Conservation (phyloP, 2,329 filamentous ascomycete species). For the Magnaporthiopsis rhizophila region DNA sequence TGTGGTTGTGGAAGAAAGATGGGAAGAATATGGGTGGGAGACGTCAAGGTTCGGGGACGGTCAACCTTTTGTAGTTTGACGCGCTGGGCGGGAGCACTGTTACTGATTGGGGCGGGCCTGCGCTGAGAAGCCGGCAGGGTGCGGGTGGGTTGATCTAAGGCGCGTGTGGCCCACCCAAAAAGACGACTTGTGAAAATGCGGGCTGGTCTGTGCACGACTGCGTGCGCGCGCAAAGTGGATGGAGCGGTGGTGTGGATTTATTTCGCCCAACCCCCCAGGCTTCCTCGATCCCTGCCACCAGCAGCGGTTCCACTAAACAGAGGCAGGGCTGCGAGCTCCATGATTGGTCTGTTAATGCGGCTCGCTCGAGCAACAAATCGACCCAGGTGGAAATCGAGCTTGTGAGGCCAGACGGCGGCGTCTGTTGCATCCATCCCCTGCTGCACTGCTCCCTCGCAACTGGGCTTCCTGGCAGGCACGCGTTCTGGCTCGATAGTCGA, state of each 20-base stretch:
- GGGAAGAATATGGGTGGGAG: slow-evolving; percentile 27
- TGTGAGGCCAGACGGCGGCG: neutral
- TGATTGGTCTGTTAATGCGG: neutral
- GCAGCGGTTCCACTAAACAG: neutral
- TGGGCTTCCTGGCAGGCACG: neutral
- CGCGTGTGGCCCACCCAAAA: neutral
- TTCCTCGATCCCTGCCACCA: neutral
- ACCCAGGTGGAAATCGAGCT: neutral
- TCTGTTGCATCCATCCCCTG: neutral
- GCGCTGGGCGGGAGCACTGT: slow-evolving; percentile 39
- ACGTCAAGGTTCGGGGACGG: slow-evolving; percentile 40
- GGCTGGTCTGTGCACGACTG: neutral
- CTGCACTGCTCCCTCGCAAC: neutral
- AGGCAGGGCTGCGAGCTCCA: neutral
- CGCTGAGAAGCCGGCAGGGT: neutral
- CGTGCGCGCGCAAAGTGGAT: neutral
- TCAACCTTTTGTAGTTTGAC: slow-evolving; percentile 54
- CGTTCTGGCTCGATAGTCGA: neutral
- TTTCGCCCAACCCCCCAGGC: neutral
- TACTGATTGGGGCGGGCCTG: slow-evolving; percentile 43
- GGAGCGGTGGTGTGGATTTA: neutral
- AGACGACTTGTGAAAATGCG: neutral
- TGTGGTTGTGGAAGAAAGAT: slow-evolving; percentile 16
- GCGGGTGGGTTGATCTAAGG: neutral
- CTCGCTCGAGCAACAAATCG: neutral